Base-by-base conservation (phyloP, 768 basidiomycete species). In the Hortiboletus campestris region DNA sequence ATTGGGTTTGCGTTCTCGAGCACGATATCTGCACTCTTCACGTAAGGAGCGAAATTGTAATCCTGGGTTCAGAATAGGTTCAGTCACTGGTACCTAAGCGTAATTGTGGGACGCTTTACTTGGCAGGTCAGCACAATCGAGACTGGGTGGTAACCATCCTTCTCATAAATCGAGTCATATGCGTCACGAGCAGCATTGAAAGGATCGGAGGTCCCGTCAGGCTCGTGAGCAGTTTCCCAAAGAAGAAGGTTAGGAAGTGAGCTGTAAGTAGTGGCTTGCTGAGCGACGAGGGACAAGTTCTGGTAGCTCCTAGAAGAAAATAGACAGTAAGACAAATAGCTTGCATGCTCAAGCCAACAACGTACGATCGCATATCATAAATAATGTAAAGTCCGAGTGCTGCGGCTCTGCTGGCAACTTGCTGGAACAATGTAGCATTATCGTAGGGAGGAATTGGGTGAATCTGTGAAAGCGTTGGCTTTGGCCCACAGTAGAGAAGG, bases 141-240 rank as follows among this genome's bases (percentile, higher is more conserved):
- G 20, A 83, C 72, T 0, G 83, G 83, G 57, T 84, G 84, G 64
- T 85, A 85, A 0, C 80, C 79, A 50, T 85, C 84, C 6, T 81
- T 62, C 19, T 69, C 51, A 56, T 76, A 71, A 53, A 86, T 81
- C 34, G 75, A 58, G 49, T 82, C 75, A 53, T 80, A 79, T 1
- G 83, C 67, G 1, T 40, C 47, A 1, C 52, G 58, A 6, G 88
- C 83, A 0, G 87, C 85, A 51, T 78, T 72, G n/a, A 83, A 66
- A 2, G 88, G 85, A 56, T 88, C 85, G 1, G 78, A 77, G 19
- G 80, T 83, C 39, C 87, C 86, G 53, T 89, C 87, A 1, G 84
- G 86, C 64, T 90, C 86, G 61, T 89, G 86, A 6, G 79, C 84
- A 9, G 85, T 88, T 64, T 89, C 88, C 84, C 84, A 86, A 0